Evolutionary conservation across 2,329 filamentous ascomycete genomes (phyloP), one percentile per base, ranked within the genome.

Genomic region (Colletotrichum tropicale): DNA sequence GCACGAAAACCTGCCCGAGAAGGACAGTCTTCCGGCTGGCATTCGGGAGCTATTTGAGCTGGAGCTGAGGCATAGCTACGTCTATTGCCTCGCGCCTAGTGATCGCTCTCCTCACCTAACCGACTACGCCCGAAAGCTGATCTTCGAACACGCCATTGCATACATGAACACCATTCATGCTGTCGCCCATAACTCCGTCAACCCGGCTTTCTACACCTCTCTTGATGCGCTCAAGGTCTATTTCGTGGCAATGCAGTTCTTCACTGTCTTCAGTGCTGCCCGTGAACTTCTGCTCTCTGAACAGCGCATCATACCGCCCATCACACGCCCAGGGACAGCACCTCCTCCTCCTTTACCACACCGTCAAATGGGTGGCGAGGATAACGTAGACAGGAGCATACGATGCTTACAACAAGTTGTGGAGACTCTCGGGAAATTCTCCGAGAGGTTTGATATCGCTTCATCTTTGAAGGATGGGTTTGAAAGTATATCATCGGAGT

Each of bases 11-110:
- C 90, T 98, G 15, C 94, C 95, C 0, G 86, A 52, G 43, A 52
- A 52, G 43, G 43, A 88, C 48, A 90, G 89, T 3, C 89, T 94
- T 0, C 90, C 94, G 0, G 86, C 89, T 1, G 89, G 91, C 30
- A 93, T 96, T 77, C 91, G 93, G 52, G 91, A 94, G 64, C 91
- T 96, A 78, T 98, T 98, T 81, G 94, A 97, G 77, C 91, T 98
- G 18, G 97, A 99, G 82, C 86, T 98, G 56, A 91, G 96, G 62
- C 98, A 98, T 86, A 98, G 95, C 81, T 97, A 95, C 80, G 94
- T 98, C 28, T 95, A 98, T 83, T 94, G 96, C 73, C 90, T 98
- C 9, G 95, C 95, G 1, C 95, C 96, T 1, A 96, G 94, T 43
- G 91, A 93, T 2, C 90, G 94, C 61, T 92, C 94, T 5, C 94